phyloP scores from a whole-genome alignment of 2,329 filamentous ascomycete genomes.

The Venturia effusa region DNA sequence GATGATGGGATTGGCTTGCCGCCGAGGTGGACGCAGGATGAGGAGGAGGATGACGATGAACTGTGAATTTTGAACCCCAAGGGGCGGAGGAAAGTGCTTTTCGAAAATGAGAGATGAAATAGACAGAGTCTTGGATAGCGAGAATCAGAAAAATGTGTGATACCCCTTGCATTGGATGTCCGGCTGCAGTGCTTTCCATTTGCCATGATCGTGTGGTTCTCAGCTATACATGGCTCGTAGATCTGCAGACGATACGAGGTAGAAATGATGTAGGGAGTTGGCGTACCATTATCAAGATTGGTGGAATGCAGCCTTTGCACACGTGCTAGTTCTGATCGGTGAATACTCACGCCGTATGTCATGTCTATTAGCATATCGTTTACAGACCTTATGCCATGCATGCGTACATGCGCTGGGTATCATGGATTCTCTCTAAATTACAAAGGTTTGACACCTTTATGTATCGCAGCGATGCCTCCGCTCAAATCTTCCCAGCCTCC shows the following conservation, averaged over 20 bases:
- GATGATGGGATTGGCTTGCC: conserved; percentile 6
- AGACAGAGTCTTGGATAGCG: too few relatives aligned
- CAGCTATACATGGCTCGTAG: not conserved
- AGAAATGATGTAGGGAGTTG: not conserved
- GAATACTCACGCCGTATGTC: not conserved
- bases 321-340: not conserved
- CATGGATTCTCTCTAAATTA: not conserved
- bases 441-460: conserved; percentile 81
- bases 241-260: not conserved
- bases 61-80: not conserved
- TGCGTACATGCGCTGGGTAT: not conserved
- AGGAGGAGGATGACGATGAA: not conserved
- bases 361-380: not conserved
- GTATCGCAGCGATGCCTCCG: conserved; percentile 86
- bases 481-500: conserved; percentile 83
- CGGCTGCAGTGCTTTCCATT: too few relatives aligned
- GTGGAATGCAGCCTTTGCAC: not conserved
- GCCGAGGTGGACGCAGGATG: conserved; percentile 4
- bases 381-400: not conserved
- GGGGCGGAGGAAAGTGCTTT: not conserved
- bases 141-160: too few relatives aligned
- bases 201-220: not conserved
- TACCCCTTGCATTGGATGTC: too few relatives aligned
- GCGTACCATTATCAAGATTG: not conserved
- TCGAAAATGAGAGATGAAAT: not conserved